Conservation (phyloP, 208 protist genomes). For the Trypanosoma scelopori region DNA sequence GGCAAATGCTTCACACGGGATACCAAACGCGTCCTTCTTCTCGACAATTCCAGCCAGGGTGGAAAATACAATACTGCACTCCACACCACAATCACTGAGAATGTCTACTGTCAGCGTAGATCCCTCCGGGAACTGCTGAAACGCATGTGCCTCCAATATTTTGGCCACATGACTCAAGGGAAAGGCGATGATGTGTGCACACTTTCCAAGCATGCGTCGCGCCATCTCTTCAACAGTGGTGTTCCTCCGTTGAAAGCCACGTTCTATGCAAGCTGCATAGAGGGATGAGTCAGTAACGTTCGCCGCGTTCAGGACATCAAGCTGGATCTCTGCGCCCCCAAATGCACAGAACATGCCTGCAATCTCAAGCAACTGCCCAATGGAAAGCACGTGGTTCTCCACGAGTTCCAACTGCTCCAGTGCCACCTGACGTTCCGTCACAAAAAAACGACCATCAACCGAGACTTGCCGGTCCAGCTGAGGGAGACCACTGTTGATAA, state of each 20-base stretch:
- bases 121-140: slow-evolving; percentile 38
- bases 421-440: slow-evolving; percentile 71
- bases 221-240: slow-evolving; percentile 55
- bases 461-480: slow-evolving; percentile 37
- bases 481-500: slow-evolving; percentile 56
- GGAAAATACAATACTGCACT: slow-evolving; percentile 64
- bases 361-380: slow-evolving; percentile 55
- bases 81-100: slow-evolving; percentile 64
- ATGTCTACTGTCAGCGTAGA: slow-evolving; percentile 54
- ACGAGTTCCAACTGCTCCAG: slow-evolving; percentile 68
- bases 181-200: slow-evolving; percentile 53
- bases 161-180: slow-evolving; percentile 69
- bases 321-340: slow-evolving; percentile 84
- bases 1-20: slow-evolving; percentile 37
- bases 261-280: slow-evolving; percentile 60
- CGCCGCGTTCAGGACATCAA: slow-evolving; percentile 62
- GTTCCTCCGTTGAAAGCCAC: slow-evolving; percentile 48
- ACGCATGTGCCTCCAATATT: slow-evolving; percentile 62
- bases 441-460: slow-evolving; percentile 39
- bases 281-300: slow-evolving; percentile 60
- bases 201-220: slow-evolving; percentile 57
- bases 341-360: slow-evolving; percentile 78
- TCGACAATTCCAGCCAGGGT: slow-evolving; percentile 62
- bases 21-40: slow-evolving; percentile 41
- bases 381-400: slow-evolving; percentile 51